Percentiles rank a stretch among this genome's conserved stretches.
Evolutionary conservation across 345 rosid species (phyloP).

Genomic region (Ceriops zippeliana): DNA sequence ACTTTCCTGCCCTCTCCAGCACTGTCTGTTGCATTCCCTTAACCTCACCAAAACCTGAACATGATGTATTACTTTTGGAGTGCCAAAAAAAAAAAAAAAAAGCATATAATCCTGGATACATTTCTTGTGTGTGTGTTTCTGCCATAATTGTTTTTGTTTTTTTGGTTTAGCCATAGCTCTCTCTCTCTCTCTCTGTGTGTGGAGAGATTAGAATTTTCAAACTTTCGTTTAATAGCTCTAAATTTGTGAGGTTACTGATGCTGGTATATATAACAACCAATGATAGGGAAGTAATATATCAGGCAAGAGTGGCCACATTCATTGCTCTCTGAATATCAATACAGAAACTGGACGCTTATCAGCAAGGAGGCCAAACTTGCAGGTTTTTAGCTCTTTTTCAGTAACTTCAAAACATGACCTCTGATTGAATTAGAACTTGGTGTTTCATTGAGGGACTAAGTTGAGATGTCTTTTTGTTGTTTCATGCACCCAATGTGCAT

Average conservation of each 20-base stretch:
- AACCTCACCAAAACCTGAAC: too few relatives aligned
- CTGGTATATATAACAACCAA: not conserved
- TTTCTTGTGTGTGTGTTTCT: too few relatives aligned
- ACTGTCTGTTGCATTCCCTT: too few relatives aligned
- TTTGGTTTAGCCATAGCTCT: too few relatives aligned
- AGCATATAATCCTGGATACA: too few relatives aligned
- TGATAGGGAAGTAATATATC: conserved; percentile 70
- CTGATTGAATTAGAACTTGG: not conserved
- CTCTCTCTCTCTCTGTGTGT: not conserved
- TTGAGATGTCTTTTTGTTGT: too few relatives aligned
- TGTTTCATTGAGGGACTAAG: not conserved
- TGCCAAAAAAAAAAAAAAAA: too few relatives aligned
- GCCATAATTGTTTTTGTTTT: too few relatives aligned
- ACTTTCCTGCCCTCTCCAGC: too few relatives aligned
- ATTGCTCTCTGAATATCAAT: conserved; percentile 94
- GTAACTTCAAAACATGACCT: not conserved
- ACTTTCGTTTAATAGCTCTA: not conserved
- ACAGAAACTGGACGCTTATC: conserved; percentile 98
- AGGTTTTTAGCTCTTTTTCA: conserved; percentile 41
- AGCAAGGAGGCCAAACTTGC: conserved; percentile 96
- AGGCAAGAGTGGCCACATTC: conserved; percentile 81
- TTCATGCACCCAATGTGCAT: too few relatives aligned
- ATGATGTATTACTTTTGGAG: too few relatives aligned
- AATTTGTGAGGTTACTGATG: not conserved
- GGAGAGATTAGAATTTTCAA: not conserved